Evolutionary conservation across 1,139 yeast genomes (phyloP).

Genomic region (Blastobotrys serpentis): DNA sequence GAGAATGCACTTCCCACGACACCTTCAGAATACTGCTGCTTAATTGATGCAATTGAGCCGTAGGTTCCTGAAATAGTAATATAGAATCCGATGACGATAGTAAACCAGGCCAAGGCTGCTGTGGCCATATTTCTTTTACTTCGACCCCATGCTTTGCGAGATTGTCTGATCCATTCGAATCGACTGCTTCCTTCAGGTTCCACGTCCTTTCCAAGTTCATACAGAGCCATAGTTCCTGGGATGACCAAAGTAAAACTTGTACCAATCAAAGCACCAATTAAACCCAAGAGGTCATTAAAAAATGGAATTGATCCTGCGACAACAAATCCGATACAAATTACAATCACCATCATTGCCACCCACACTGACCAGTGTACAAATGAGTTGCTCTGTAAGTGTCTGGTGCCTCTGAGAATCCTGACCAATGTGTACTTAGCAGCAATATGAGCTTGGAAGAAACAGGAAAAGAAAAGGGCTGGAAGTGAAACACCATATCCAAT

Average conservation of each 20-base stretch:
- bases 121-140: constrained; percentile 7
- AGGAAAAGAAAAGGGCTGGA: constrained; percentile 16
- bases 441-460: constrained; percentile 18
- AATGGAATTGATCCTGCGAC: constrained; percentile 65
- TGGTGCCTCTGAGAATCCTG: constrained; percentile 14
- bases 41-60: constrained; percentile 12
- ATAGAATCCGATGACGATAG: constrained; percentile 13
- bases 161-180: constrained; percentile 8
- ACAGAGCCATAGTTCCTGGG: constrained; percentile 14
- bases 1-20: constrained; percentile 12
- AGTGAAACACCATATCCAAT: constrained; percentile 16
- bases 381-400: constrained; percentile 16
- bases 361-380: constrained; percentile 54
- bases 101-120: constrained; percentile 10
- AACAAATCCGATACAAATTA: constrained; percentile 55
- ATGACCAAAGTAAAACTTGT: constrained; percentile 14
- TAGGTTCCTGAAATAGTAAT: constrained; percentile 13
- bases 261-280: constrained; percentile 55
- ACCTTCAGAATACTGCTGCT: constrained; percentile 6
- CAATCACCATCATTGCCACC: constrained; percentile 44
- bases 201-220: constrained; percentile 10
- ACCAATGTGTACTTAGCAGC: constrained; percentile 16
- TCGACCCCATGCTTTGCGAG: constrained; percentile 3
- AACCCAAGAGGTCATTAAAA: constrained; percentile 54
- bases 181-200: background rate